A percentile compares a stretch with the other conserved stretches of the same genome.
Conservation (phyloP, 2,329 filamentous ascomycete genomes). For the Bertia moriformis region DNA sequence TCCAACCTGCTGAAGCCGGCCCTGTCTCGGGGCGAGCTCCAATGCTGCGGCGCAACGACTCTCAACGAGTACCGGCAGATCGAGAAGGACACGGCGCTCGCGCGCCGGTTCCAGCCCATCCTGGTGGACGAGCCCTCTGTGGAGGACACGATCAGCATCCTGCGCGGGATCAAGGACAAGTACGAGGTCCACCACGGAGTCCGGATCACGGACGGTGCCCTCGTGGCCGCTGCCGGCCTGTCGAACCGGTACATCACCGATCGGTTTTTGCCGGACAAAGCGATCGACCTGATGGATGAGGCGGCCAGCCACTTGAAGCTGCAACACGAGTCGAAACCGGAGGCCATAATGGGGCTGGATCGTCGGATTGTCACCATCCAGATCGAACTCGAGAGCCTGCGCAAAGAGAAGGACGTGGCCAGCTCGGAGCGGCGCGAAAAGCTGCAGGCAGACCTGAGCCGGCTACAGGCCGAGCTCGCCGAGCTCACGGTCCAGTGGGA, state of each 20-base stretch:
- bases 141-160: constrained; percentile 84
- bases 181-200: constrained; percentile 97
- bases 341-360: constrained; percentile 81
- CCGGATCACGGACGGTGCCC: constrained; percentile 76
- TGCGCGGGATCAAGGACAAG: constrained; percentile 91
- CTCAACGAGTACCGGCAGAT: constrained; percentile 83
- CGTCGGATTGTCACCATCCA: constrained; percentile 95
- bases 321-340: constrained; percentile 93
- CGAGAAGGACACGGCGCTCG: constrained; percentile 88
- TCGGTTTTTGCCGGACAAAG: constrained; percentile 89
- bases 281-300: constrained; percentile 92
- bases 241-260: constrained; percentile 96
- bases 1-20: constrained; percentile 90
- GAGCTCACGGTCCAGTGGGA: constrained; percentile 75
- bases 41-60: constrained; percentile 91
- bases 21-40: constrained; percentile 78
- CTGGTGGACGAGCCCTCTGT: constrained; percentile 83
- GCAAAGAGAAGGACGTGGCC: constrained; percentile 87
- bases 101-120: constrained; percentile 86
- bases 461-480: constrained; percentile 61
- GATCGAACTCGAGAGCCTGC: constrained; percentile 84
- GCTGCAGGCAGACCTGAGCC: constrained; percentile 62
- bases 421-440: constrained; percentile 79
- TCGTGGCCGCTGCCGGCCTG: constrained; percentile 82
- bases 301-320: constrained; percentile 78